Conservation (phyloP, 2,329 filamentous ascomycete genomes). For the Aspergillus pseudoviridinutans region DNA sequence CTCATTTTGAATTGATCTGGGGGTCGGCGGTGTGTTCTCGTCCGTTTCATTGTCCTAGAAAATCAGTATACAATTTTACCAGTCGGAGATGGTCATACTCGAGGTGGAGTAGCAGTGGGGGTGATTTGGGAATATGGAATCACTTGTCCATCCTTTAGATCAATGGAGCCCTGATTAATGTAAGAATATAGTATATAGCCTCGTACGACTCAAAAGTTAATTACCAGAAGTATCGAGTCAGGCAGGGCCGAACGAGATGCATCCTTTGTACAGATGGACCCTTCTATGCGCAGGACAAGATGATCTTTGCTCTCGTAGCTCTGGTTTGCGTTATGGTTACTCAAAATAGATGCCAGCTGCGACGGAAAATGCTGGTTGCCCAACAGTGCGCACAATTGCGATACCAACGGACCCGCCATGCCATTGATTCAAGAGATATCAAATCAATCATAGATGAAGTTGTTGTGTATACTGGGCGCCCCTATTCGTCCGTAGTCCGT, state of each 20-base stretch:
- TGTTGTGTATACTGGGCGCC: not conserved
- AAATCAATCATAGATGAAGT: not conserved
- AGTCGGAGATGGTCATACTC: not conserved
- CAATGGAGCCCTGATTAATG: slow-evolving; percentile 8
- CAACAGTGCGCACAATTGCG: slow-evolving; percentile 9
- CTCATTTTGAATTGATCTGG: slow-evolving; percentile 4
- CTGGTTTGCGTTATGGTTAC: not conserved
- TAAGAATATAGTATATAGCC: not conserved
- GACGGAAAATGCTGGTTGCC: slow-evolving; percentile 5
- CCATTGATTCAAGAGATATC: too few species aligned
- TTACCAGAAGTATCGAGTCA: not conserved
- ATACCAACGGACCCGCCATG: not conserved
- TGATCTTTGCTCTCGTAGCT: not conserved
- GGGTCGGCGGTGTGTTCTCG: not conserved
- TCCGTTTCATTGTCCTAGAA: not conserved
- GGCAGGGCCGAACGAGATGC: not conserved
- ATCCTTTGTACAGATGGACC: not conserved
- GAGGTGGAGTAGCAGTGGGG: not conserved
- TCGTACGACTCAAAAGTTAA: not conserved
- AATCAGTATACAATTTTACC: not conserved
- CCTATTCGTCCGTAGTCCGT: too few species aligned
- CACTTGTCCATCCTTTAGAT: slow-evolving; percentile 5
- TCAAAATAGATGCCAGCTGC: slow-evolving; percentile 7
- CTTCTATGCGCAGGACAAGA: slow-evolving; percentile 10
- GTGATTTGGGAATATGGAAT: slow-evolving; percentile 2